phyloP scores from a whole-genome alignment of 768 basidiomycete genomes.

The Zangia roseola region DNA sequence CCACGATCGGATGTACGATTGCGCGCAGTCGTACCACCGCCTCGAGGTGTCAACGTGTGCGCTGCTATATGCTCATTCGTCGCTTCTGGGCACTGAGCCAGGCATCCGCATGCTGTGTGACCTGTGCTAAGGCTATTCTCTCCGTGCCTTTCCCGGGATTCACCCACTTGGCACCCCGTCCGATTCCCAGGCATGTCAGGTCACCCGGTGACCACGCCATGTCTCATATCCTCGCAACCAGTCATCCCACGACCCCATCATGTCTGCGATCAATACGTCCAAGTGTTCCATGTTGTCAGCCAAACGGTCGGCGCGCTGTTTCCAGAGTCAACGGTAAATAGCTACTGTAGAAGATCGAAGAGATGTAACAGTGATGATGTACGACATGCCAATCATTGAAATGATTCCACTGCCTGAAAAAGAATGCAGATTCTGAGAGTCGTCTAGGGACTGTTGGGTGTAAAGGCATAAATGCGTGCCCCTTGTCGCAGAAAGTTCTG shows the following conservation, averaged over 20 bases:
- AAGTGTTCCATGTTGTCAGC: slow-evolving; percentile 15
- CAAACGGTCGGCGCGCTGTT: slow-evolving; percentile 6
- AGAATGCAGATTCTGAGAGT: slow-evolving; percentile 2
- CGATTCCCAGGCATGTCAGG: slow-evolving; percentile 21
- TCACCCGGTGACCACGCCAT: not conserved
- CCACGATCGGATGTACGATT: slow-evolving; percentile 14
- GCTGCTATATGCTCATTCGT: not conserved
- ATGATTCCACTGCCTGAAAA: slow-evolving; percentile 2
- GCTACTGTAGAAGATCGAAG: slow-evolving; percentile 30
- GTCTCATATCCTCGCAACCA: not conserved
- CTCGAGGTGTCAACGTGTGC: slow-evolving; percentile 22
- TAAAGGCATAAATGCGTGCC: slow-evolving; percentile 55
- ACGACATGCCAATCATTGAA: slow-evolving; percentile 17
- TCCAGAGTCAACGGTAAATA: slow-evolving; percentile 24
- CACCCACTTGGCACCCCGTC: slow-evolving; percentile 5
- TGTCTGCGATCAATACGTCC: slow-evolving; percentile 19
- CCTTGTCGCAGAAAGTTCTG: slow-evolving; percentile 58
- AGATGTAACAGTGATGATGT: slow-evolving; percentile 15
- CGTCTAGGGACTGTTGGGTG: slow-evolving; percentile 36
- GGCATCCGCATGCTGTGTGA: slow-evolving; percentile 6
- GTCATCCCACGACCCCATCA: slow-evolving; percentile 11
- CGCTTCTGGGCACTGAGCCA: not conserved
- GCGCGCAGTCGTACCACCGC: slow-evolving; percentile 9
- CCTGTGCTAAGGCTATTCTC: slow-evolving; percentile 6
- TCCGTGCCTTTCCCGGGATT: not conserved